Evolutionary conservation across 192 early-diverging fungal genomes (phyloP).

Genomic region (Coemansia sp.): DNA sequence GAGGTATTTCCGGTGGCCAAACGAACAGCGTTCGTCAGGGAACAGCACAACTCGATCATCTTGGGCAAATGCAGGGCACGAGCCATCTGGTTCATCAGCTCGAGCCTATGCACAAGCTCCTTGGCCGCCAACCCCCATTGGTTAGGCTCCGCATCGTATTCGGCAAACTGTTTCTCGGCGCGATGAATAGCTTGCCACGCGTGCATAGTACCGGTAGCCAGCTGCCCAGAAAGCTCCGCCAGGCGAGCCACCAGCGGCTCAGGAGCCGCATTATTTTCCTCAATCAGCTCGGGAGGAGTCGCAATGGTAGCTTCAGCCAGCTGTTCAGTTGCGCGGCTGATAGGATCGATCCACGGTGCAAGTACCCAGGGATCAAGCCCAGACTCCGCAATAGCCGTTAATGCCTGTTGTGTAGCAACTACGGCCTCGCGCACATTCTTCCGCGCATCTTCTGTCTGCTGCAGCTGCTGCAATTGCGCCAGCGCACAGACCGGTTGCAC

Average conservation of each 20-base stretch:
- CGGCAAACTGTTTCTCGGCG: constrained; percentile 29
- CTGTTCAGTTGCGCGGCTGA: neutral
- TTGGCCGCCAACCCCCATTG: constrained; percentile 38
- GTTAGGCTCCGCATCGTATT: constrained; percentile 11
- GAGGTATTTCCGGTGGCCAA: too few species aligned
- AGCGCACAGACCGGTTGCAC: neutral
- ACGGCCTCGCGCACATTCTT: constrained; percentile 3
- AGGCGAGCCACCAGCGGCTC: neutral
- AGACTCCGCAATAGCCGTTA: neutral
- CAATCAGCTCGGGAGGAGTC: neutral
- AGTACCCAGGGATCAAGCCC: constrained; percentile 15
- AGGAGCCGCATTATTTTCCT: neutral
- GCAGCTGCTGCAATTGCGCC: neutral
- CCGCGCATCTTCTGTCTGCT: constrained; percentile 1
- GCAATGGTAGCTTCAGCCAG: neutral
- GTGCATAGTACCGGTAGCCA: constrained; percentile 43
- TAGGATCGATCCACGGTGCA: constrained; percentile 17
- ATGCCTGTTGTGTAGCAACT: neutral
- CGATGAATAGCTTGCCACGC: constrained; percentile 41
- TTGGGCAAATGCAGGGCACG: constrained; percentile 31
- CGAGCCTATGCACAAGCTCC: constrained; percentile 38
- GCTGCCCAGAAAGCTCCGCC: constrained; percentile 32
- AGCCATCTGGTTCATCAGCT: constrained; percentile 22
- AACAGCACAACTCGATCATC: constrained; percentile 18
- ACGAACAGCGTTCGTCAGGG: too few species aligned